Conservation (phyloP, 192 early-diverging fungal species). For the Backusella sp. region DNA sequence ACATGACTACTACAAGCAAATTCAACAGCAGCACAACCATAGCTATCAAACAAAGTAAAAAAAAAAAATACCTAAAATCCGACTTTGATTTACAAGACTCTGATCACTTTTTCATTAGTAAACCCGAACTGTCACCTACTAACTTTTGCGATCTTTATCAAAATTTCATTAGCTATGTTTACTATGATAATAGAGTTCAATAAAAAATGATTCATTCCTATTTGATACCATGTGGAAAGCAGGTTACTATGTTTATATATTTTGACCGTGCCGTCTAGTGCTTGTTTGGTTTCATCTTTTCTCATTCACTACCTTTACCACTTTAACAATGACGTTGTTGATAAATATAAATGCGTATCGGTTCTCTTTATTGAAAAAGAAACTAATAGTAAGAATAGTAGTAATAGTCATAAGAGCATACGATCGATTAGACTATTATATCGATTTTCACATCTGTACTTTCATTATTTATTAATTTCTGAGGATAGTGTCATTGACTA, state of each 20-base stretch:
- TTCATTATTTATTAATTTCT: not conserved
- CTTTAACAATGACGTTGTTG: no score
- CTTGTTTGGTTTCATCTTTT: not conserved
- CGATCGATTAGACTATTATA: not conserved
- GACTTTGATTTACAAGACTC: not conserved
- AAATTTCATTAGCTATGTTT: not conserved
- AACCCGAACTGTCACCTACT: not conserved
- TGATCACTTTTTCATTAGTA: not conserved
- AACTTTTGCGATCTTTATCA: not conserved
- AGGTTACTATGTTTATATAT: not conserved
- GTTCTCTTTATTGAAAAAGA: not conserved
- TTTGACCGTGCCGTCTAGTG: no score
- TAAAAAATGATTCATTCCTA: not conserved
- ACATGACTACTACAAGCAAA: no score
- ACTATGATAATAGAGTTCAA: not conserved
- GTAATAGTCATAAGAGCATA: not conserved
- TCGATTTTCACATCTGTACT: not conserved
- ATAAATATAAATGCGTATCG: not conserved
- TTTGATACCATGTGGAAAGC: not conserved
- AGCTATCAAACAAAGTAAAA: not conserved
- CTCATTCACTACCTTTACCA: not conserved
- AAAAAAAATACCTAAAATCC: not conserved
- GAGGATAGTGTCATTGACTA: not conserved
- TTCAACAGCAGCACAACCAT: no score
- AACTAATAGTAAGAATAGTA: not conserved